These are phyloP conservation scores for Colletotrichum sp. DNA, from an alignment of 2,329 filamentous ascomycete species.

Conservation along the genomic window DNA sequence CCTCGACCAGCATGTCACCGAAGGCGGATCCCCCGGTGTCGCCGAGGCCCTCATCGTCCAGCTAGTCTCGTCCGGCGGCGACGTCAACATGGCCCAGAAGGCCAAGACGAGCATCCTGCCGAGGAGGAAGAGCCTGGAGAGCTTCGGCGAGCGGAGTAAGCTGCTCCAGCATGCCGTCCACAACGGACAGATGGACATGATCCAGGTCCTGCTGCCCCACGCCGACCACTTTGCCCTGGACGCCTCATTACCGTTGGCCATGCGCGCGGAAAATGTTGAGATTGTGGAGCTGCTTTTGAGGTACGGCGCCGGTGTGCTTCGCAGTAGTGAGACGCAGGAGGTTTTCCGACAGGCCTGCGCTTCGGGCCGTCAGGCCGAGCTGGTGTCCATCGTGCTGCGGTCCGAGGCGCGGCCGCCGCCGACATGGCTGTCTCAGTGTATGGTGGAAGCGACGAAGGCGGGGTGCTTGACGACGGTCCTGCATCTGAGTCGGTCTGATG, in stretches of 20 bases:
- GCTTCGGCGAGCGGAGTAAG: constrained; percentile 52
- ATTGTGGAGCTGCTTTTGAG: constrained; percentile 54
- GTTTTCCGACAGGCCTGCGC: constrained; percentile 58
- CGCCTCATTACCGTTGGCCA: constrained; percentile 52
- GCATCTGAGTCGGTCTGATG: constrained; percentile 55
- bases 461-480: constrained; percentile 57
- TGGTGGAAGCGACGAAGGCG: constrained; percentile 55
- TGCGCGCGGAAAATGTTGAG: constrained; percentile 45
- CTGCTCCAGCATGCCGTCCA: constrained; percentile 57
- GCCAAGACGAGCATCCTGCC: constrained; percentile 53
- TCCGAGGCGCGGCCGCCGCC: constrained; percentile 52
- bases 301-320: constrained; percentile 48
- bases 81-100: constrained; percentile 52
- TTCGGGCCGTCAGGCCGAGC: constrained; percentile 46
- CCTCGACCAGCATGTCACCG: constrained; percentile 53
- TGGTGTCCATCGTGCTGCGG: constrained; percentile 54
- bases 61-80: constrained; percentile 53
- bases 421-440: constrained; percentile 50
- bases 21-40: constrained; percentile 55
- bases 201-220: constrained; percentile 57
- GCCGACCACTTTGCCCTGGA: constrained; percentile 58
- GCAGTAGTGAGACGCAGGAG: constrained; percentile 51
- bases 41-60: constrained; percentile 61
- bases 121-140: constrained; percentile 55
- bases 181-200: constrained; percentile 55